Percentiles rank a stretch among this genome's conserved stretches.
These are phyloP conservation scores for Skeletonema costatum DNA, from an alignment of 108 stramenopile genomes.

Conservation along the genomic window DNA sequence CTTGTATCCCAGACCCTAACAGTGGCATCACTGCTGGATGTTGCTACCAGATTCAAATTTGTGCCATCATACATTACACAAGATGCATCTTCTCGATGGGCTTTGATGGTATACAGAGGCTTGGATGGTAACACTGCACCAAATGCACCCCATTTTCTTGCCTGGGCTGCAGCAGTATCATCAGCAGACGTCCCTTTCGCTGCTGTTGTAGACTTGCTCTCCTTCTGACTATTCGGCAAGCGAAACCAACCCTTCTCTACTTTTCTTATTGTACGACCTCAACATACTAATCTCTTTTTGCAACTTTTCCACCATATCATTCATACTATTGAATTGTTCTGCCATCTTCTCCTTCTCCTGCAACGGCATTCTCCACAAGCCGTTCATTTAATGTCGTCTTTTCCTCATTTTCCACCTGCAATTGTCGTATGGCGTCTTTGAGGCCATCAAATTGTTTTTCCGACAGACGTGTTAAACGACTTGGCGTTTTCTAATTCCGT, in stretches of 20 bases:
- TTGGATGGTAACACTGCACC: slow-evolving; percentile 63
- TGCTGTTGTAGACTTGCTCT: slow-evolving; percentile 9
- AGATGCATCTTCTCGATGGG: slow-evolving; percentile 66
- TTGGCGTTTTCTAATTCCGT: slow-evolving; percentile 66
- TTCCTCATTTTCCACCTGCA: slow-evolving; percentile 78
- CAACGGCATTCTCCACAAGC: slow-evolving; percentile 56
- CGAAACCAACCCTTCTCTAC: slow-evolving; percentile 58
- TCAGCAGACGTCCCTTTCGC: slow-evolving; percentile 4
- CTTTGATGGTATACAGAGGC: slow-evolving; percentile 59
- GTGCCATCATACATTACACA: slow-evolving; percentile 72
- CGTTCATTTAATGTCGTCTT: slow-evolving; percentile 62
- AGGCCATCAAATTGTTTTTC: slow-evolving; percentile 83
- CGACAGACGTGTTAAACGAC: slow-evolving; percentile 64
- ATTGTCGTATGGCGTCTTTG: slow-evolving; percentile 73
- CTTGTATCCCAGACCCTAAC: slow-evolving; percentile 82
- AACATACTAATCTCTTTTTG: slow-evolving; percentile 73
- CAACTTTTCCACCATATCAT: slow-evolving; percentile 68
- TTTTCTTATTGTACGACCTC: slow-evolving; percentile 30
- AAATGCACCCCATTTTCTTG: slow-evolving; percentile 51
- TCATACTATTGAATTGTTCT: slow-evolving; percentile 75
- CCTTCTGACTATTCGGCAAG: slow-evolving; percentile 9
- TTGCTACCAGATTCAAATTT: slow-evolving; percentile 66
- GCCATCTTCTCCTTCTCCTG: slow-evolving; percentile 74
- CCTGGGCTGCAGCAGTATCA: slow-evolving; percentile 7
- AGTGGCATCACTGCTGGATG: slow-evolving; percentile 67